Base-by-base conservation (phyloP, 768 basidiomycete genomes). In the Cyclocybe aegerita region DNA sequence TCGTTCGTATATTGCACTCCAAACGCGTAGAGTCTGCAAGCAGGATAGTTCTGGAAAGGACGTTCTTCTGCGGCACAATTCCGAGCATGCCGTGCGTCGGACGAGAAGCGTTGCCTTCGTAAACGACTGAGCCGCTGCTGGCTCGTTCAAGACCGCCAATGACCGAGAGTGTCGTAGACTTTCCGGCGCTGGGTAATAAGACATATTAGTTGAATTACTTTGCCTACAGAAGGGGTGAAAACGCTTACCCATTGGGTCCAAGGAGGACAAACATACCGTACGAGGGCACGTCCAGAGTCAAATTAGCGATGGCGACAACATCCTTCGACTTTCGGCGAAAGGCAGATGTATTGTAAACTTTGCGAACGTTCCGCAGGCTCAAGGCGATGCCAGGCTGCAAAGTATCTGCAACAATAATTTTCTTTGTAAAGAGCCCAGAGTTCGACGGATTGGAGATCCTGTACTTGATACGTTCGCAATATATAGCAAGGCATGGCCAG, bases 41-140 rank as follows among this genome's bases (percentile, higher is more conserved):
- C 87, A 90, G 1, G 85, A 77, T 9, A 92, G 69, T 50, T 90
- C 88, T 0, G 86, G 79, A 63, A 90, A 92, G 73, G 8, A 92
- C 89, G 57, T 91, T 91, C 70, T 87, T 90, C 68, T 90, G 89
- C 0, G 88, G 87, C 0, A 89, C 88, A 48, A 92, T 84, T 1
- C 89, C 89, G 15, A 92, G 67, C 0, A 79, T 79, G 6, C 88
- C 87, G 0, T 80, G 81, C 3, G 84, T 73, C 4, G 85, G 84
- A 11, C 70, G 73, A 37, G 74, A 60, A 12, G 69, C 64, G 1
- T 81, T 81, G 35, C 82, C 83, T 54, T 79, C 80, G 48, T 77
- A 79, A 2, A 72, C 68, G n/a, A 91, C 71, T 2, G 73, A 68
- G 23, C 90, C 90, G 16, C 74, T 67, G 3, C 79, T 83, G n/a